phyloP scores from a whole-genome alignment of 805 yeast species.

The Saccharomycopsis capsularis region DNA sequence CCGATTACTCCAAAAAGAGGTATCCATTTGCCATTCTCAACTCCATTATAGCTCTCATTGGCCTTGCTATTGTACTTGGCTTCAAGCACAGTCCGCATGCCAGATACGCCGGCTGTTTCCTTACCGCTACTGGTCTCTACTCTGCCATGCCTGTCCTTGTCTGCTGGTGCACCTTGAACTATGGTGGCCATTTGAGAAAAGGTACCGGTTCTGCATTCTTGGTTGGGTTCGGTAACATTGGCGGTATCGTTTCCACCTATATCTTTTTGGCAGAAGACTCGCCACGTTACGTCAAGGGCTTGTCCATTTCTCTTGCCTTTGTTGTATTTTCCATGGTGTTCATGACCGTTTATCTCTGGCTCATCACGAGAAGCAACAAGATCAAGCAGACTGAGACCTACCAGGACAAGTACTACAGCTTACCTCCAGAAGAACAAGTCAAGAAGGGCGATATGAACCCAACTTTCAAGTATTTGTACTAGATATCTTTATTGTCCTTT shows the following conservation, averaged over 20 bases:
- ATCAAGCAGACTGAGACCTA: constrained; percentile 25
- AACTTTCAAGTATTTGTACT: constrained; percentile 30
- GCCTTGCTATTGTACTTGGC: constrained; percentile 50
- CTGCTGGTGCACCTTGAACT: constrained; percentile 58
- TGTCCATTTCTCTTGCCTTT: constrained; percentile 44
- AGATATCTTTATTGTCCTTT: no score
- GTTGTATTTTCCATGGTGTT: constrained; percentile 35
- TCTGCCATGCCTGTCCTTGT: constrained; percentile 62
- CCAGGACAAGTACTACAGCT: constrained; percentile 26
- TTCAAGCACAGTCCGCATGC: constrained; percentile 31
- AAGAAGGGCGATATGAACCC: constrained; percentile 36
- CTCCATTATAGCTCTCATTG: constrained; percentile 38
- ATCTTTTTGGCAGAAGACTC: constrained; percentile 48
- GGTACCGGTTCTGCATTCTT: constrained; percentile 53
- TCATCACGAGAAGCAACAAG: constrained; percentile 28
- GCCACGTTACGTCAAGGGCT: constrained; percentile 53
- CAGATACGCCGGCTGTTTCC: constrained; percentile 59
- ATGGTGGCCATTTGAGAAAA: constrained; percentile 50
- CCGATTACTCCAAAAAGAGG: constrained; percentile 49
- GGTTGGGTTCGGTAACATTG: constrained; percentile 68
- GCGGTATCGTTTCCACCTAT: constrained; percentile 60
- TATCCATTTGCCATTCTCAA: constrained; percentile 34
- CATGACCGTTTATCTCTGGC: constrained; percentile 31
- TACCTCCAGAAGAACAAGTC: constrained; percentile 29
- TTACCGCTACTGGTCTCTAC: constrained; percentile 52